These are phyloP conservation scores for Chrysoporthe cubensis DNA, from an alignment of 2,329 filamentous ascomycete species.

Conservation along the genomic window DNA sequence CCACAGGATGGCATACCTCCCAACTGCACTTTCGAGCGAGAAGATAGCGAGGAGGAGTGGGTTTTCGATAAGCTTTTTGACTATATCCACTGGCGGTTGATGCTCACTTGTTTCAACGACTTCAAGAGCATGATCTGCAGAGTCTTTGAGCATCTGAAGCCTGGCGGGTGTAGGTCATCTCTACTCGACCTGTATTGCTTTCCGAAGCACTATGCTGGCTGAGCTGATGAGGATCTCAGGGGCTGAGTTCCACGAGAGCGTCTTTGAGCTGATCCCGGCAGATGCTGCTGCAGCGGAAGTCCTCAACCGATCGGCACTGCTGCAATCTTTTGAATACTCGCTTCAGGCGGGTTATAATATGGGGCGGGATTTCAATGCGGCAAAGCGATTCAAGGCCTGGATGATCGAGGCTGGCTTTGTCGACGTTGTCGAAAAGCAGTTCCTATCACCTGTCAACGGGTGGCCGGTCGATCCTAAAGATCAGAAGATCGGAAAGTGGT, in stretches of 20 bases:
- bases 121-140: neutral
- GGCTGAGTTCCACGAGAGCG: conserved; percentile 21
- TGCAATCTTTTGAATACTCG: conserved; percentile 31
- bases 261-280: conserved; percentile 11
- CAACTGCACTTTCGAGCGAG: conserved; percentile 15
- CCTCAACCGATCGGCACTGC: conserved; percentile 9
- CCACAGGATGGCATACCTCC: conserved; percentile 26
- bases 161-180: conserved; percentile 22
- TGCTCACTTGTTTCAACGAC: conserved; percentile 21
- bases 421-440: conserved; percentile 35
- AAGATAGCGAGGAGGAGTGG: conserved; percentile 22
- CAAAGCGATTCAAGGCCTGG: conserved; percentile 34
- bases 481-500: conserved; percentile 14
- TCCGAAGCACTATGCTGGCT: conserved; percentile 46
- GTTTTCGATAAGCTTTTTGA: conserved; percentile 21
- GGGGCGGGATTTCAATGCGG: conserved; percentile 35
- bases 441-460: conserved; percentile 12
- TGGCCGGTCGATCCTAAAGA: conserved; percentile 15
- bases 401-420: conserved; percentile 38
- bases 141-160: conserved; percentile 9
- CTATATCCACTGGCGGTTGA: conserved; percentile 18
- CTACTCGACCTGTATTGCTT: neutral
- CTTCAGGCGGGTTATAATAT: conserved; percentile 43
- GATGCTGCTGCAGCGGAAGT: conserved; percentile 5
- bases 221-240: conserved; percentile 12